These are phyloP conservation scores for Helotiales sp. DNA, from an alignment of 2,329 filamentous ascomycete species.

Conservation along the genomic window DNA sequence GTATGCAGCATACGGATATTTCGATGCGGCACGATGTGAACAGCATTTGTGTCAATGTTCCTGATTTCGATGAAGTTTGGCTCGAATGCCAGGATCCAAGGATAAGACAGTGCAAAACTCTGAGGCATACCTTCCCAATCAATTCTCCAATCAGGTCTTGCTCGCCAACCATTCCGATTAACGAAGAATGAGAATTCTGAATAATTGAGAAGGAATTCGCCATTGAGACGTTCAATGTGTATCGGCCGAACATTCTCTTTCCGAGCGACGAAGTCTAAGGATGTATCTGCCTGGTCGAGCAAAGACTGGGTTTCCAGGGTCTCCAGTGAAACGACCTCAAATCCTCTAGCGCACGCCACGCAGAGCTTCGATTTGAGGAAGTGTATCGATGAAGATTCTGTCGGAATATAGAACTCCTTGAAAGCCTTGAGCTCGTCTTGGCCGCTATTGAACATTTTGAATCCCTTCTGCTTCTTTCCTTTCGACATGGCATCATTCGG, in stretches of 20 bases:
- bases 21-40: constrained; percentile 94
- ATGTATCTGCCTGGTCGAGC: constrained; percentile 96
- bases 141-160: constrained; percentile 93
- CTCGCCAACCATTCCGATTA: constrained; percentile 96
- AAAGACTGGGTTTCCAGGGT: constrained; percentile 98
- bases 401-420: constrained; percentile 99
- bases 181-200: constrained; percentile 99
- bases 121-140: constrained; percentile 95
- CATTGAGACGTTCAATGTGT: constrained; percentile 94
- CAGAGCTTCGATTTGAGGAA: constrained; percentile 96
- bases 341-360: constrained; percentile 91
- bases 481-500: constrained; percentile 93
- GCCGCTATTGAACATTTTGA: constrained; percentile 92
- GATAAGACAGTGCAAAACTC: constrained; percentile 90
- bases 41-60: constrained; percentile 90
- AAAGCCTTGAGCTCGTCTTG: constrained; percentile 96
- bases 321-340: constrained; percentile 94
- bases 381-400: constrained; percentile 96
- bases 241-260: constrained; percentile 94
- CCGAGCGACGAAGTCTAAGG: constrained; percentile 91
- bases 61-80: constrained; percentile 96
- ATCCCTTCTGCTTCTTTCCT: constrained; percentile 92
- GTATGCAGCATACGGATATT: constrained; percentile 98
- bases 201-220: constrained; percentile 97
- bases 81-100: constrained; percentile 96